Base-by-base conservation (phyloP, 2,329 filamentous ascomycete genomes). In the Seiridium unicorne region DNA sequence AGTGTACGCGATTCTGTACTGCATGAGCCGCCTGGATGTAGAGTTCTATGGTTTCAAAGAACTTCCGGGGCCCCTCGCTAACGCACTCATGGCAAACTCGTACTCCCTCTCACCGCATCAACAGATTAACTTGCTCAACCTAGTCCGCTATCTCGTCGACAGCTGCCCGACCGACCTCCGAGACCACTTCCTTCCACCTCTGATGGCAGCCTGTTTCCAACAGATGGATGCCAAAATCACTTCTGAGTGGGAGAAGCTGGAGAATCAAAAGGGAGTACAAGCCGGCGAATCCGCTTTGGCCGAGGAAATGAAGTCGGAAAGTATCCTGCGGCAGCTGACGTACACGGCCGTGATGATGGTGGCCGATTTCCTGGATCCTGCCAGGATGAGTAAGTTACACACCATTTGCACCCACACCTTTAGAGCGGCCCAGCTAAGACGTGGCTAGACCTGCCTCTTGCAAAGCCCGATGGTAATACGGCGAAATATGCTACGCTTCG, bases 261-360 rank as follows among this genome's bases (percentile, higher is more conserved):
- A 88, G 70, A 77, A 83, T 63, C 79, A 86, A 63, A 84, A 90
- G 66, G 79, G 78, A 26, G 78, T 87, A 10, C 83, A 84, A 47
- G 84, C 88, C 1, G 88, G 88, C 3, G 88, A 89, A 26, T 92
- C 93, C 59, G 91, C 91, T 61, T 78, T 99, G 57, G 91, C 91
- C 1, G 93, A 97, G 66, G 95, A 99, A 77, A 99, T 99, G 95
- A 97, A 97, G 76, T 89, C 92, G 5, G 95, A 99, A 74, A 98
- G 94, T 70, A 96, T 99, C 36, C 79, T 99, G 51, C 87, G 95
- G 26, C 93, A 97, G 72, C 83, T 98, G 55, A 97, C 94, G 0
- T 95, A 96, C 74, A 92, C 92, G 3, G 92, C 93, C 1, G 92
- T 97, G 36, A 89, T 95, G 67, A 92, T 98, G 83, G 90, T 97